These are phyloP conservation scores for Echria macrotheca DNA, from an alignment of 495 filamentous ascomycete genomes.

Conservation along the genomic window DNA sequence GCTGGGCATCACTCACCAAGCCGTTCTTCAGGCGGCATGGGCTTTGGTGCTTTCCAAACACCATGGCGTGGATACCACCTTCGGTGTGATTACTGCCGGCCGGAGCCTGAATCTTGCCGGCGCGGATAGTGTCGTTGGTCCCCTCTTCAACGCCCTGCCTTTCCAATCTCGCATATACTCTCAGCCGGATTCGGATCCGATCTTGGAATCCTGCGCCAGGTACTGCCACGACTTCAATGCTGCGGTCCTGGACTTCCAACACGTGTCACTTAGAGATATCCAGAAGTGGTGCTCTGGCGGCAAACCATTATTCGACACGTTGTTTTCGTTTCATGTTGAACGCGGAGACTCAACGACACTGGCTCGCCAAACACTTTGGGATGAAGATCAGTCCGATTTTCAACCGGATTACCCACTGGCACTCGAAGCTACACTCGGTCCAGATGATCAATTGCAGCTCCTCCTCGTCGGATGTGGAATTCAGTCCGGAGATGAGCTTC, in stretches of 20 bases:
- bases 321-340: slow-evolving; percentile 72
- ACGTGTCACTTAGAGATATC: slow-evolving; percentile 66
- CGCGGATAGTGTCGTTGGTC: slow-evolving; percentile 68
- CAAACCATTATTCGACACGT: slow-evolving; percentile 66
- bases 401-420: slow-evolving; percentile 74
- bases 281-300: slow-evolving; percentile 61
- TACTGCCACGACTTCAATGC: slow-evolving; percentile 59
- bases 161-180: slow-evolving; percentile 34
- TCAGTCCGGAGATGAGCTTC: slow-evolving; percentile 10
- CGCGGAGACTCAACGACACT: too few species aligned
- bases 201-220: slow-evolving; percentile 46
- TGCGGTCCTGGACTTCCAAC: slow-evolving; percentile 56
- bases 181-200: slow-evolving; percentile 37
- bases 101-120: slow-evolving; percentile 59
- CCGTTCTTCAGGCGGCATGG: slow-evolving; percentile 69
- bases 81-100: slow-evolving; percentile 68
- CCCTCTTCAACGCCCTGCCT: slow-evolving; percentile 87
- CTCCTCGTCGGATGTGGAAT: slow-evolving; percentile 49
- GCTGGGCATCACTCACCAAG: slow-evolving; percentile 68
- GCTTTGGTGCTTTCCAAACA: slow-evolving; percentile 45
- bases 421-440: slow-evolving; percentile 58
- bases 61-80: slow-evolving; percentile 30
- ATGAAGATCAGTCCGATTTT: too few species aligned
- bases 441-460: slow-evolving; percentile 40
- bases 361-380: too few species aligned